Base-by-base conservation (phyloP, 2,329 filamentous ascomycete species). In the Fusarium buharicum region DNA sequence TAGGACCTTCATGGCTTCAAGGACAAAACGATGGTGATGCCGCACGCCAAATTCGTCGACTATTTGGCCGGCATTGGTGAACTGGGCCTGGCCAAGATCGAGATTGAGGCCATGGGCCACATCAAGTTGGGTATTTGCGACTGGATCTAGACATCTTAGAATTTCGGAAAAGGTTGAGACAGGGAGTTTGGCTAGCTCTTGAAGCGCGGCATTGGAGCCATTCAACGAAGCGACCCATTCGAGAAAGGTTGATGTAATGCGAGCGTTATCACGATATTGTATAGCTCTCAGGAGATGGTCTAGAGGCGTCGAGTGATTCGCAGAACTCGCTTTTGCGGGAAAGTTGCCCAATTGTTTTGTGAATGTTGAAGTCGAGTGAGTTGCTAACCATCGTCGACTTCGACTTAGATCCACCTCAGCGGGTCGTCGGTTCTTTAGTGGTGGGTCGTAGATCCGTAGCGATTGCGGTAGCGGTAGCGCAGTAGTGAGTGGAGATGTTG, bases 161-260 rank as follows among this genome's bases (percentile, higher is more conserved):
- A 90, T 82, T 61, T 90, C 86, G 2, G 86, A 85, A 68, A 92
- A 87, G 1, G 82, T 82, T 1, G 81, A 77, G 2, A 79, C 73
- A 0, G 88, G 80, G 18, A 92, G 70, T 1, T 59, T 46, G 13
- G 62, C 62, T 6, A 80, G 63, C 39, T 77, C 70, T 7, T 72
- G 58, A 8, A 74, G 67, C 14, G 75, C 68, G 6, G 64, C 60
- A 28, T 73, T 37, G 10, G 47, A 3, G 16, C 72, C 52, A 17
- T 39, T 47, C 12, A 77, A 54, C 4, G 62, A 34, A 8, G 58
- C 24, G 17, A 68, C 68, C 72, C 76, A 76, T 20, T 50, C 27
- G 28, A 70, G 41, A 44, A 78, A 70, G 6, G 62, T 59, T 34
- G 64, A 52, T 49, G 59, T 52, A n/a, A 76, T 59, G 22, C 58